These are phyloP conservation scores for Parachaetomium inaequale DNA, from an alignment of 495 filamentous ascomycete species.

Conservation along the genomic window DNA sequence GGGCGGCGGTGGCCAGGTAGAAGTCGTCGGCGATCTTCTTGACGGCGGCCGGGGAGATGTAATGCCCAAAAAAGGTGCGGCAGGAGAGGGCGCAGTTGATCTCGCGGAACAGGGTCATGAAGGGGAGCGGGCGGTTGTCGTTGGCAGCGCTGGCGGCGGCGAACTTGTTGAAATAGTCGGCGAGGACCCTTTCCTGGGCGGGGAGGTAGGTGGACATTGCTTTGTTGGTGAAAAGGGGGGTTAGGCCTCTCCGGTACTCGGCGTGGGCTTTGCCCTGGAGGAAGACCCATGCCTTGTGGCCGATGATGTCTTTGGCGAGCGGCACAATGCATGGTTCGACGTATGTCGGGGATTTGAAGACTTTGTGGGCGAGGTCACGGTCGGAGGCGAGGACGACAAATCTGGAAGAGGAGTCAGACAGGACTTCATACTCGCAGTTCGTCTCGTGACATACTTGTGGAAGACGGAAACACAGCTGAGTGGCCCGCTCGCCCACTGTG, in stretches of 20 bases:
- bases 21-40: conserved; percentile 97
- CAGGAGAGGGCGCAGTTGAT: conserved; percentile 92
- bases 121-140: conserved; percentile 65
- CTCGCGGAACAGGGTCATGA: conserved; percentile 92
- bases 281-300: conserved; percentile 90
- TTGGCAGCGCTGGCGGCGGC: conserved; percentile 64
- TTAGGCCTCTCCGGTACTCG: conserved; percentile 94
- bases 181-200: conserved; percentile 86
- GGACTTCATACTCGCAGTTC: too few species aligned
- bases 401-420: conserved; percentile 42
- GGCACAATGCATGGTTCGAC: conserved; percentile 98
- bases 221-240: conserved; percentile 87
- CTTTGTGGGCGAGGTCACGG: conserved; percentile 91
- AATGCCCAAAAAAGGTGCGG: conserved; percentile 94
- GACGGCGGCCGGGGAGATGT: conserved; percentile 80
- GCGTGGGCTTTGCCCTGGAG: conserved; percentile 92
- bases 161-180: conserved; percentile 76
- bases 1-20: conserved; percentile 89
- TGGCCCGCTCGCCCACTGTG: conserved; percentile 84
- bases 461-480: conserved; percentile 98
- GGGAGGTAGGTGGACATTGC: conserved; percentile 86
- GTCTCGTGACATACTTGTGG: conserved; percentile 74
- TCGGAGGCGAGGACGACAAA: conserved; percentile 97
- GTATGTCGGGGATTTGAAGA: conserved; percentile 89
- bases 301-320: conserved; percentile 87